Conservation (phyloP, 345 rosid genomes). For the Salix dunnii region DNA sequence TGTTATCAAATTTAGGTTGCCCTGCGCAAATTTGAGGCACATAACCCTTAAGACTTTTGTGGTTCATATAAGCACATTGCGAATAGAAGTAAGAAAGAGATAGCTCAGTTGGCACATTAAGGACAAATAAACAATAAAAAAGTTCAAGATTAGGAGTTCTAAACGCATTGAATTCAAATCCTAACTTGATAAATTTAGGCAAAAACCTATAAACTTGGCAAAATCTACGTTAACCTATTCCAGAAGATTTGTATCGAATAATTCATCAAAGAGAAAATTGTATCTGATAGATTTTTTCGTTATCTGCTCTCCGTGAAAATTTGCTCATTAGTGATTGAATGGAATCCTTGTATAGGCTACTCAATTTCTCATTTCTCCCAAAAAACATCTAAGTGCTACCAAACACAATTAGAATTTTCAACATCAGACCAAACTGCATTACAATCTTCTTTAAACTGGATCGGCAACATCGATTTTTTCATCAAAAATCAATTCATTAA, state of each 20-base stretch:
- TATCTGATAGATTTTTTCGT: no score
- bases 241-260: background rate
- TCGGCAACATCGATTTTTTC: background rate
- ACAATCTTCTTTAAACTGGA: background rate
- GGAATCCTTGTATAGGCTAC: no score
- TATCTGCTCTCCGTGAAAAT: background rate
- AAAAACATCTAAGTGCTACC: background rate
- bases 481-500: background rate
- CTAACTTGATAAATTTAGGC: background rate
- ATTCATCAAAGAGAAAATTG: no score
- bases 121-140: background rate
- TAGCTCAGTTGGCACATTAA: background rate
- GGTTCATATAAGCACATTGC: background rate
- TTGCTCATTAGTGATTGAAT: background rate
- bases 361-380: background rate
- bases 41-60: slow-evolving; percentile 1
- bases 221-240: background rate
- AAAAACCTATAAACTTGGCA: background rate
- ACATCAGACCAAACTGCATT: background rate
- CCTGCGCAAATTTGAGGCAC: slow-evolving; percentile 50
- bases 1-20: slow-evolving; percentile 87
- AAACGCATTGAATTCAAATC: background rate
- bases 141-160: background rate
- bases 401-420: background rate
- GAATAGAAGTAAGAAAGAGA: background rate